Evolutionary conservation across 805 yeast genomes (phyloP).

Genomic region (Ogataea angusta): DNA sequence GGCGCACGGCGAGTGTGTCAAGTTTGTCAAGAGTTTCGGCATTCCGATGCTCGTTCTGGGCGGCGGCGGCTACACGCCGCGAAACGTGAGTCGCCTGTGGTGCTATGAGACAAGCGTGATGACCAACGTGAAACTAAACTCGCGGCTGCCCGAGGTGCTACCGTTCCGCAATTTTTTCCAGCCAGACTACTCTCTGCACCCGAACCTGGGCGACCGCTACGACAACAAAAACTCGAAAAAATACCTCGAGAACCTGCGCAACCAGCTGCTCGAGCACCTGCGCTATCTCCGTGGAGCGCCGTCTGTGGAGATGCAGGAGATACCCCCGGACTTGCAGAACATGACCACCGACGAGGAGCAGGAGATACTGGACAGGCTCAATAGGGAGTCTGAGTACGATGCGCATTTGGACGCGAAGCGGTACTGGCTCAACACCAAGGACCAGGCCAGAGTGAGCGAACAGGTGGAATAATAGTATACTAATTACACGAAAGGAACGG

Average conservation of each 20-base stretch:
- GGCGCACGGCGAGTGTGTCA: constrained; percentile 96
- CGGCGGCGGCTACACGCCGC: constrained; percentile 97
- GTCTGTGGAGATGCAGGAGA: constrained; percentile 85
- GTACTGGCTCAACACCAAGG: constrained; percentile 37
- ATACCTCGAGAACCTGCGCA: constrained; percentile 75
- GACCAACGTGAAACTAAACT: constrained; percentile 71
- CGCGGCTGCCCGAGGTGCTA: constrained; percentile 67
- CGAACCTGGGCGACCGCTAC: constrained; percentile 69
- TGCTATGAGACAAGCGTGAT: constrained; percentile 91
- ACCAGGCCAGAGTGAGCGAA: constrained; percentile 37
- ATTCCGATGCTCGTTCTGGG: constrained; percentile 89
- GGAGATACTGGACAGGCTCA: constrained; percentile 32
- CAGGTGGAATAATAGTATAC: constrained; percentile 21
- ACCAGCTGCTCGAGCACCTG: constrained; percentile 75
- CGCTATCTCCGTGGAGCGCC: constrained; percentile 88
- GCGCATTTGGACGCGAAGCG: constrained; percentile 36
- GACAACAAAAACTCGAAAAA: constrained; percentile 85
- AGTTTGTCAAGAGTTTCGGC: constrained; percentile 82
- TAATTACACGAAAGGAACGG: constrained; percentile 33
- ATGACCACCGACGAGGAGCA: constrained; percentile 45
- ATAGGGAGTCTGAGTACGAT: constrained; percentile 35
- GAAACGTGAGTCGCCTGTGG: constrained; percentile 94
- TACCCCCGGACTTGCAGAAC: constrained; percentile 64
- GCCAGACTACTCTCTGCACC: constrained; percentile 89
- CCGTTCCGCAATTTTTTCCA: constrained; percentile 84